These are phyloP conservation scores for Rhodosporidiobolus sp. DNA, from an alignment of 768 basidiomycete genomes.

Conservation along the genomic window DNA sequence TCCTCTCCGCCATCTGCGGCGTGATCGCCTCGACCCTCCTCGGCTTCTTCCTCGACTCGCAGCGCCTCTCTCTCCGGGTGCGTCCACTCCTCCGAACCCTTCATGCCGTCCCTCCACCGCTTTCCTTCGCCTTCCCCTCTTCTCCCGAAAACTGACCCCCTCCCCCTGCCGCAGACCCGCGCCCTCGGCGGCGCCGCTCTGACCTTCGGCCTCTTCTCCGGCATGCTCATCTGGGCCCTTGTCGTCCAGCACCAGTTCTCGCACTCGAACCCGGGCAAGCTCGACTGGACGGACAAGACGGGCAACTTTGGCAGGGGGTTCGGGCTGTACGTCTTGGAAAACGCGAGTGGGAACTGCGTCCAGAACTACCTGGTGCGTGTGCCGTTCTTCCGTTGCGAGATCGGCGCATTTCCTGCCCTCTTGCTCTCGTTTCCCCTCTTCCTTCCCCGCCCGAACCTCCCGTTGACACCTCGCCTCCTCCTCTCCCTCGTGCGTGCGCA, in stretches of 20 bases:
- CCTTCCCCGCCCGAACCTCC: neutral
- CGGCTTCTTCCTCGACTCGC: conserved; percentile 25
- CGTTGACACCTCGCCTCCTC: too few relatives aligned
- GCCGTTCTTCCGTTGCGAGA: too few relatives aligned
- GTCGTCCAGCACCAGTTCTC: conserved; percentile 14
- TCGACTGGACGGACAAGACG: conserved; percentile 10
- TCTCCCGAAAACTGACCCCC: neutral
- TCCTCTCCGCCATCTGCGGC: conserved; percentile 19
- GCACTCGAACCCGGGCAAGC: conserved; percentile 6
- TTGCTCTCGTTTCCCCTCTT: neutral
- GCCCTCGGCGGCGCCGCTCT: neutral
- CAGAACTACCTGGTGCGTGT: conserved; percentile 13
- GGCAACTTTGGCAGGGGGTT: conserved; percentile 8
- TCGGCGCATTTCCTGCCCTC: too few relatives aligned
- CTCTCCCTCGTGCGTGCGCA: too few relatives aligned
- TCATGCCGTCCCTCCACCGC: too few relatives aligned
- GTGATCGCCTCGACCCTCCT: conserved; percentile 13
- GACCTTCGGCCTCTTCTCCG: conserved; percentile 5
- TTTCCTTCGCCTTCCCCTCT: too few relatives aligned
- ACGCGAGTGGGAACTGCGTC: conserved; percentile 6
- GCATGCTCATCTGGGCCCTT: conserved; percentile 19
- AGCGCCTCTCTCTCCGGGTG: neutral
- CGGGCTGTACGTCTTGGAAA: conserved; percentile 14
- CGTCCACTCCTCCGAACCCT: neutral
- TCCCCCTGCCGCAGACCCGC: neutral